phyloP scores from a whole-genome alignment of 306 rosid genomes.

The Malus sieversii region DNA sequence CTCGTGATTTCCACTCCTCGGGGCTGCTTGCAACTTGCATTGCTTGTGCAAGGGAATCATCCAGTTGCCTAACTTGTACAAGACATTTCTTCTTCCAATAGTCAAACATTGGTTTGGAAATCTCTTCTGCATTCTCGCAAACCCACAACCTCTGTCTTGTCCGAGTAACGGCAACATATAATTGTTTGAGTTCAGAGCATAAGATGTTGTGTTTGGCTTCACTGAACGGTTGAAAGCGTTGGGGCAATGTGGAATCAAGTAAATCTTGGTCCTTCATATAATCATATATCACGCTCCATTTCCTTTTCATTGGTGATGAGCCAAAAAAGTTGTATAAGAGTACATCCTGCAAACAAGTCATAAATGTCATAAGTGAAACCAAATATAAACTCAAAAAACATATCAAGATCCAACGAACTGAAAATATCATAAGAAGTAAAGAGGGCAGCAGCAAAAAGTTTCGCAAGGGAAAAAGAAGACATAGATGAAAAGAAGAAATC shows the following conservation, averaged over 20 bases:
- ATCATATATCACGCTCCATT: conserved; percentile 69
- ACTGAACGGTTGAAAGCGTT: conserved; percentile 30
- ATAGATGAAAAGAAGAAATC: not conserved
- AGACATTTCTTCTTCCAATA: not conserved
- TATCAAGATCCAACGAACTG: not conserved
- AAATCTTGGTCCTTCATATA: conserved; percentile 54
- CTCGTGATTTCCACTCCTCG: conserved; percentile 68
- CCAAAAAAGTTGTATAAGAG: conserved; percentile 63
- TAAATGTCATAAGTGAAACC: not conserved
- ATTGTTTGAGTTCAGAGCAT: conserved; percentile 68
- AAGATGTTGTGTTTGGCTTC: conserved; percentile 55
- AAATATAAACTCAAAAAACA: not conserved
- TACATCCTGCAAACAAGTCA: conserved; percentile 46
- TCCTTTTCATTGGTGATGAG: conserved; percentile 48
- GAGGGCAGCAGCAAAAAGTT: no score
- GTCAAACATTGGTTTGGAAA: not conserved
- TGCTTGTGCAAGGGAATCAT: conserved; percentile 62
- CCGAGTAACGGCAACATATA: conserved; percentile 70
- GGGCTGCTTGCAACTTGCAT: conserved; percentile 72
- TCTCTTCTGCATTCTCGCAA: conserved; percentile 41
- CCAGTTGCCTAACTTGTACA: conserved; percentile 55
- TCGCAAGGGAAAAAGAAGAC: not conserved
- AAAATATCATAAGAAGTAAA: no score
- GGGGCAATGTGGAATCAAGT: conserved; percentile 23
- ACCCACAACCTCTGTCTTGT: conserved; percentile 78